Evolutionary conservation across 1,139 yeast species (phyloP), one percentile per base, ranked within the genome.

Genomic region (Barnettozyma hawaiiensis): DNA sequence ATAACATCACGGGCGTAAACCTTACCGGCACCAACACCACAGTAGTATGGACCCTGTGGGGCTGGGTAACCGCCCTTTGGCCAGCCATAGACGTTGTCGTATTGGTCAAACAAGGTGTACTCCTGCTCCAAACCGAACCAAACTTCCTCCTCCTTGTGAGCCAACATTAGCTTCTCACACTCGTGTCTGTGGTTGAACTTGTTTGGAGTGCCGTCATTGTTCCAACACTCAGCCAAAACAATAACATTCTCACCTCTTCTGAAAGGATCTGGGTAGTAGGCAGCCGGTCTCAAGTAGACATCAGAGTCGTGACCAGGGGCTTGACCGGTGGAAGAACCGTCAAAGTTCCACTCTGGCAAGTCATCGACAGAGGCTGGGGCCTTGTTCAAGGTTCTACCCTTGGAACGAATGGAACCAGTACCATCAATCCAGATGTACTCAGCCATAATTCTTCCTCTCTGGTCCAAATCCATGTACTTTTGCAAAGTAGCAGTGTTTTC

Each of bases 31-130:
- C 98, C 98, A 54, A 92, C 98, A 81, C 98, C 98, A 76, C 98
- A 92, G 82, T 92, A 92, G 84, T 90, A 92, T 50, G 98, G 98
- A 57, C 98, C 98, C 75, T 92, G 98, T 54, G 98, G 98, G 56
- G 96, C 98, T 65, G 98, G 98, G 92, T 78, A 92, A 50, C 98
- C 98, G 60, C 97, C 97, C 75, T 85, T 81, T 70, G 98, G 98
- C 98, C 98, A 92, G 57, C 96, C 97, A 70, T 89, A 92, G 48
- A 85, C 92, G 60, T 84, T 73, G 67, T 86, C 96, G 61, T 67
- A 83, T 68, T 85, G 84, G 69, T 92, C 98, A 63, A 92, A 85
- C 65, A 92, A 73, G 54, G 98, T 92, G 76, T 92, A 92, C 71
- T 92, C 98, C 75, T 92, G 98, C 74, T 92, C 98, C 62, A 92